Evolutionary conservation across 1,284 basidiomycete species (phyloP), one percentile per base, ranked within the genome.

Genomic region (Cryptococcus maquisensis): DNA sequence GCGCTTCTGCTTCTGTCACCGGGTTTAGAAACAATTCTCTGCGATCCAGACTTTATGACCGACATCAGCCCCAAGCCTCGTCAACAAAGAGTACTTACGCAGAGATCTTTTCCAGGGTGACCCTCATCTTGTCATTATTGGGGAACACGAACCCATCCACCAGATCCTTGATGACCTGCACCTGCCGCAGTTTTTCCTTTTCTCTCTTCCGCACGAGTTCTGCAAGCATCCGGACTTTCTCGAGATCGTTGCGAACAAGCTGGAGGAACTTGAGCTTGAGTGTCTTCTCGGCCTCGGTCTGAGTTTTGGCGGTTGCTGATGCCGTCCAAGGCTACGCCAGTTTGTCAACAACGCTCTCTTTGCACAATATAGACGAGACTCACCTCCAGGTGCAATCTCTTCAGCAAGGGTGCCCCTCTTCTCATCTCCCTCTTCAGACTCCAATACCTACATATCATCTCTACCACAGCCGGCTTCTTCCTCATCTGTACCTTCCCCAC

Each of bases 371-470:
- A 37, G 40, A 9, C 12, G 0, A 21, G 15, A 54, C 76, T 58
- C 55, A 81, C 80, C 74, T 98, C 95, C 32, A 98, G 79, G 77
- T 99, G 94, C 50, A 99, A 75, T 47, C 96, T 77, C 75, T 98
- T 98, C 64, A 99, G 77, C 49, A 98, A 74, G 2, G 95, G 94
- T 2, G 96, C 96, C 3, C 96, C 96, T 41, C 95, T 79, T 56
- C 95, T 82, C 0, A 85, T 89, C 73, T 98, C 94, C 5, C 95
- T 80, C 76, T 98, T 98, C 73, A 98, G 74, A 69, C 94, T 97
- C 95, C 95, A 99, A 71, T 97, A 99, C 63, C 86, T 83, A 64
- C 90, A 94, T 36, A 95, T 80, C 66, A 86, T 77, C 48, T 85
- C 82, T 4, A 98, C 77, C 51, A 95, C 88, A 35, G 87, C 86